phyloP scores from a whole-genome alignment of 345 rosid genomes.

The Gossypium longicalyx region DNA sequence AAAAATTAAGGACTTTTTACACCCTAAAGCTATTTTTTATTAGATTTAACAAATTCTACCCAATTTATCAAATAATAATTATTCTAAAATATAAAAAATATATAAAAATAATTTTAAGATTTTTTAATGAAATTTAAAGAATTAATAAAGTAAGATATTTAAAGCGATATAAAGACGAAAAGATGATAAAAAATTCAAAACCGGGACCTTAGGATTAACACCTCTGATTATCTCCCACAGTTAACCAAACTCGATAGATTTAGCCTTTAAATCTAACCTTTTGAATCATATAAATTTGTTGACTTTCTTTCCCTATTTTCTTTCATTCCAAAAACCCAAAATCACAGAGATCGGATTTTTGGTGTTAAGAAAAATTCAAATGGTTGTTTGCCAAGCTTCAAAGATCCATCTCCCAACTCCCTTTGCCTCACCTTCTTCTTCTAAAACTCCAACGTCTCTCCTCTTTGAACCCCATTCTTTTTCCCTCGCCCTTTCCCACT shows the following conservation, averaged over 20 bases:
- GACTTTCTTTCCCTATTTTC: not conserved
- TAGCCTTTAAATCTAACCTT: not conserved
- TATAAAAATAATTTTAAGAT: too few relatives aligned
- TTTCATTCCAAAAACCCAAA: not conserved
- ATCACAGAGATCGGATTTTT: not conserved
- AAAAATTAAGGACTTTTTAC: too few relatives aligned
- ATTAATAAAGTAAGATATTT: too few relatives aligned
- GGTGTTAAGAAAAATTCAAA: conserved; percentile 13
- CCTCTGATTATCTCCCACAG: too few relatives aligned
- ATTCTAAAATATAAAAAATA: too few relatives aligned
- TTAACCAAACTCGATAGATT: not conserved
- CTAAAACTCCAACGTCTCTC: conserved; percentile 32
- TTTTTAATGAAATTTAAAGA: too few relatives aligned
- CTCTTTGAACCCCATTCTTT: conserved; percentile 61
- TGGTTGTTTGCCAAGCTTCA: conserved; percentile 50
- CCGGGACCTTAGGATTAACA: too few relatives aligned
- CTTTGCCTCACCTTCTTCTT: conserved; percentile 35
- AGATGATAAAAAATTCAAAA: too few relatives aligned
- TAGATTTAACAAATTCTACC: too few relatives aligned
- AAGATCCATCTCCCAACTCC: conserved; percentile 37
- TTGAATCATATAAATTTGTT: not conserved
- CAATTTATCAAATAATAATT: too few relatives aligned
- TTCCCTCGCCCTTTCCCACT: conserved; percentile 60
- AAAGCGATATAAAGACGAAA: too few relatives aligned
- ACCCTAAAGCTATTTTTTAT: too few relatives aligned